Evolutionary conservation across 2,329 filamentous ascomycete genomes (phyloP).

Genomic region (Xylogone sp.): DNA sequence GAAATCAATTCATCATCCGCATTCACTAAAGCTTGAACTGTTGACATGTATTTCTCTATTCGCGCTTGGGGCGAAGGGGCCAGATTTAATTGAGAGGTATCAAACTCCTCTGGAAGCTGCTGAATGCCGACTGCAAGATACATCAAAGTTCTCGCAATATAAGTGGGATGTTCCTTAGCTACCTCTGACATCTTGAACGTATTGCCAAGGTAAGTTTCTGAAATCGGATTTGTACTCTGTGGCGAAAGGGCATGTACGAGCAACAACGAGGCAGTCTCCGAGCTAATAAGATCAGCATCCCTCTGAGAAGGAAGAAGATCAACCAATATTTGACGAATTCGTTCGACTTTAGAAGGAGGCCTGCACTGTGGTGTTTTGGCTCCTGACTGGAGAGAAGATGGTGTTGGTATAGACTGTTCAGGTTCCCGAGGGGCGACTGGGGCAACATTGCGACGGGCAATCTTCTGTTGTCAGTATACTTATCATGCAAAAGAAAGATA

Average conservation of each 20-base stretch:
- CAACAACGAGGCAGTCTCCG: conserved; percentile 20
- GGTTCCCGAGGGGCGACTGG: not conserved
- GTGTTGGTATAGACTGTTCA: conserved; percentile 14
- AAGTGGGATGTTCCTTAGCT: conserved; percentile 17
- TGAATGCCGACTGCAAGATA: conserved; percentile 25
- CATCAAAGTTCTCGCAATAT: conserved; percentile 22
- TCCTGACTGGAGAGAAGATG: conserved; percentile 11
- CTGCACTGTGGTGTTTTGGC: conserved; percentile 13
- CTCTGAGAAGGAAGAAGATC: conserved; percentile 25
- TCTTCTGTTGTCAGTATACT: conserved; percentile 12
- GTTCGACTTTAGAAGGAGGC: conserved; percentile 17
- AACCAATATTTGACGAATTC: conserved; percentile 20
- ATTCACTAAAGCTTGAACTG: conserved; percentile 17
- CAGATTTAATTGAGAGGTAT: conserved; percentile 16
- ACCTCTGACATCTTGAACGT: conserved; percentile 19
- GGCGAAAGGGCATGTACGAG: conserved; percentile 18
- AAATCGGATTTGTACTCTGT: conserved; percentile 4
- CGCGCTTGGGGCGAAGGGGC: conserved; percentile 15
- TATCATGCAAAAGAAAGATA: not conserved
- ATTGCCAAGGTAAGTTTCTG: conserved; percentile 2
- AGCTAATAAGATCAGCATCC: conserved; percentile 19
- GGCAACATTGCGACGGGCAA: conserved; percentile 18
- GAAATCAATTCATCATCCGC: conserved; percentile 30
- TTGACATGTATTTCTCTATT: conserved; percentile 22
- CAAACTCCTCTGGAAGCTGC: conserved; percentile 21